A percentile compares a stretch with the other conserved stretches of the same genome.
These are phyloP conservation scores for Panellus pusillus DNA, from an alignment of 768 basidiomycete species.

Conservation along the genomic window DNA sequence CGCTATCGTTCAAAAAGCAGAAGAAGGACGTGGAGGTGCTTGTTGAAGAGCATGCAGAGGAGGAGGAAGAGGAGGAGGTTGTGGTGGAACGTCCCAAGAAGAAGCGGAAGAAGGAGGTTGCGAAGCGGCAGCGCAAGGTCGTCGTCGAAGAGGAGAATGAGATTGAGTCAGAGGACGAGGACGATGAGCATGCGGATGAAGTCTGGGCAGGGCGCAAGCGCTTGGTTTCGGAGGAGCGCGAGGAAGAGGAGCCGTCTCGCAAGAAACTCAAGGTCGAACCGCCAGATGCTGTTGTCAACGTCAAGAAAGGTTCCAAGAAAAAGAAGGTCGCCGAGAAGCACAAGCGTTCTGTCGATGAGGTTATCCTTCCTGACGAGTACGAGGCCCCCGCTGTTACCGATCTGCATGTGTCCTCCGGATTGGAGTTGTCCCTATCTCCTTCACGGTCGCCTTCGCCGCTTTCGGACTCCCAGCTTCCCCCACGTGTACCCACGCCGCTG, in stretches of 20 bases:
- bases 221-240: slow-evolving; percentile 40
- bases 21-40: slow-evolving; percentile 39
- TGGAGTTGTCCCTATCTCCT: slow-evolving; percentile 47
- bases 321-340: slow-evolving; percentile 37
- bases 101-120: slow-evolving; percentile 53
- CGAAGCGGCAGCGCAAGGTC: slow-evolving; percentile 36
- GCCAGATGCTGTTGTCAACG: slow-evolving; percentile 11
- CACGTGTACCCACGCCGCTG: slow-evolving; percentile 45
- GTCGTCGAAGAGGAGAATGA: slow-evolving; percentile 41
- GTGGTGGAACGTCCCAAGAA: slow-evolving; percentile 52
- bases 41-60: slow-evolving; percentile 31
- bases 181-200: slow-evolving; percentile 29
- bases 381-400: slow-evolving; percentile 51
- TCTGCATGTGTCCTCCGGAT: slow-evolving; percentile 44
- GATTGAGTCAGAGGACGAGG: slow-evolving; percentile 65
- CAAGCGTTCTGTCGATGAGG: slow-evolving; percentile 42
- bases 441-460: slow-evolving; percentile 53
- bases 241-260: slow-evolving; percentile 26
- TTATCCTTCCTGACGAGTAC: slow-evolving; percentile 53
- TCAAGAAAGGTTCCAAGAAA: slow-evolving; percentile 39
- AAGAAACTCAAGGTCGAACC: slow-evolving; percentile 23
- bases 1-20: slow-evolving; percentile 50
- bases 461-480: slow-evolving; percentile 32
- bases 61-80: slow-evolving; percentile 38
- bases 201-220: slow-evolving; percentile 43